Percentiles rank a stretch among this genome's conserved stretches.
phyloP scores from a whole-genome alignment of 768 basidiomycete genomes.

The Saitozyma sp. region DNA sequence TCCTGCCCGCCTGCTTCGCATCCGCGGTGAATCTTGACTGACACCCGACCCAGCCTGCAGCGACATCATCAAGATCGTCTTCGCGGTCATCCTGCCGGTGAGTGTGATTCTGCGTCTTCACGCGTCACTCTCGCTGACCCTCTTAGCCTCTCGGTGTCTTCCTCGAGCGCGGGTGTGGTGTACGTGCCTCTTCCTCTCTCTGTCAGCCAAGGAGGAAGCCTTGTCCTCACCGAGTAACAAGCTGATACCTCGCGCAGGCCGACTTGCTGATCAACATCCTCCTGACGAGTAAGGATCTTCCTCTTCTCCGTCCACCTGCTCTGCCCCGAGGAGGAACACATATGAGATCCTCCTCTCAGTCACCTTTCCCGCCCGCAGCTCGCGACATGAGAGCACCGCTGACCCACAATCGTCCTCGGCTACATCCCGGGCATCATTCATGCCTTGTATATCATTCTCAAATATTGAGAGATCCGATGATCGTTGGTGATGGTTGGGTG shows the following conservation, averaged over 20 bases:
- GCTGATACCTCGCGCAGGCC: no score
- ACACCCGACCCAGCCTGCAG: slow-evolving; percentile 24
- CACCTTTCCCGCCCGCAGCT: no score
- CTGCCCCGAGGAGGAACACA: background rate
- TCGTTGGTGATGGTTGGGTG: no score
- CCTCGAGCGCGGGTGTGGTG: slow-evolving; percentile 78
- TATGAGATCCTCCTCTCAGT: no score
- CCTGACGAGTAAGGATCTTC: slow-evolving; percentile 55
- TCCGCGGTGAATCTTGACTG: slow-evolving; percentile 1
- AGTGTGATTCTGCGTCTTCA: background rate
- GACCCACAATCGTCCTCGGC: slow-evolving; percentile 21
- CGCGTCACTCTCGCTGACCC: slow-evolving; percentile 1
- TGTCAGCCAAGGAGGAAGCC: no score
- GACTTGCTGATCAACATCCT: slow-evolving; percentile 64
- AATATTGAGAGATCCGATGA: slow-evolving; percentile 17
- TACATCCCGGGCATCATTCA: slow-evolving; percentile 37
- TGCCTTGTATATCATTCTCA: slow-evolving; percentile 45
- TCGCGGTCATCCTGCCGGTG: slow-evolving; percentile 41
- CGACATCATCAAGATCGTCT: slow-evolving; percentile 48
- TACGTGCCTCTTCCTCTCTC: slow-evolving; percentile 17
- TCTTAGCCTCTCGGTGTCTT: slow-evolving; percentile 80
- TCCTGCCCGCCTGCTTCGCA: background rate
- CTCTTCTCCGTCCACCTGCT: slow-evolving; percentile 4
- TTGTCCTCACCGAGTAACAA: no score
- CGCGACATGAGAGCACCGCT: background rate